A percentile compares a stretch with the other conserved stretches of the same genome.
Conservation (phyloP, 2,329 filamentous ascomycete genomes). For the Botrytis paeoniae region DNA sequence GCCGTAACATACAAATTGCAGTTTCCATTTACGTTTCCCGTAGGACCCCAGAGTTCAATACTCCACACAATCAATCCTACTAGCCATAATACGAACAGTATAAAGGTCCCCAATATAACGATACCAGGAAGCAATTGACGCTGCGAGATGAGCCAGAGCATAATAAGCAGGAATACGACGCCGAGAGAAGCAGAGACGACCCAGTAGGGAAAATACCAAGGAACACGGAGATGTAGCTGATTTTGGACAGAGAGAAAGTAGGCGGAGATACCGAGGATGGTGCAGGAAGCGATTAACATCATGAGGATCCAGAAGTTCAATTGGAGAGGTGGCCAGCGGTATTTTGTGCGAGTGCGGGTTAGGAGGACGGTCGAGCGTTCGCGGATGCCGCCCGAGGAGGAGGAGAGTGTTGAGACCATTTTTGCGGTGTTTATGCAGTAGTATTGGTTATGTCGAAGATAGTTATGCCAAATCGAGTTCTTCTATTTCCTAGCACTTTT, state of each 20-base stretch:
- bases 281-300: constrained; percentile 58
- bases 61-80: constrained; percentile 61
- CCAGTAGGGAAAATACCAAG: constrained; percentile 69
- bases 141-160: constrained; percentile 61
- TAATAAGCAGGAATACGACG: constrained; percentile 62
- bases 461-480: not conserved
- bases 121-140: constrained; percentile 62
- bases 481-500: not conserved
- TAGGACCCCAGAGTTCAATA: constrained; percentile 62
- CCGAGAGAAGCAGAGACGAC: constrained; percentile 58
- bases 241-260: constrained; percentile 58
- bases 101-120: constrained; percentile 62
- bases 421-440: constrained; percentile 6
- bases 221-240: constrained; percentile 52
- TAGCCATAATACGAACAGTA: constrained; percentile 66
- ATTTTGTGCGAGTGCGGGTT: constrained; percentile 39
- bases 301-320: constrained; percentile 66
- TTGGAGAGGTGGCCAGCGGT: constrained; percentile 67
- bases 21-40: constrained; percentile 55
- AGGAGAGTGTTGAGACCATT: constrained; percentile 34
- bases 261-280: constrained; percentile 60
- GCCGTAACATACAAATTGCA: constrained; percentile 59
- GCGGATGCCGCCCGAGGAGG: constrained; percentile 32
- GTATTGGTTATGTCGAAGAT: not conserved
- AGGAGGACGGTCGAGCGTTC: constrained; percentile 20